Evolutionary conservation across 2,329 filamentous ascomycete species (phyloP), one percentile per base, ranked within the genome.

Genomic region (Pseudocercospora macadamiae): DNA sequence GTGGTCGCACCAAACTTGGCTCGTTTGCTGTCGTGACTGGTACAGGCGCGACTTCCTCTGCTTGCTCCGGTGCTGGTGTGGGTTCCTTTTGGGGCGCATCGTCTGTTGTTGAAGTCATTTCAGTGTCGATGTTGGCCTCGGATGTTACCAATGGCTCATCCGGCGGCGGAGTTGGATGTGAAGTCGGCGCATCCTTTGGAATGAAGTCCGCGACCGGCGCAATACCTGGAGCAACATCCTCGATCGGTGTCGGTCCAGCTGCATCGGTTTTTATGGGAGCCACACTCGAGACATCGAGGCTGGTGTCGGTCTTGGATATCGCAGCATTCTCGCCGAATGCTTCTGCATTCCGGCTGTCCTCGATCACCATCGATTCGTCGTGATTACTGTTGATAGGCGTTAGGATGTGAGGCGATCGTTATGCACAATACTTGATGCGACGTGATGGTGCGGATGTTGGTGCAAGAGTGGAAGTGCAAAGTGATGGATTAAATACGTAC

Each of bases 1-100:
- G 87, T 65, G 88, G 89, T 9, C 91, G 86, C 1, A 90, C 82
- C 25, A 68, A 53, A 44, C 66, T 68, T 10, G 89, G 71, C 75
- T 93, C 93, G 3, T 73, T 72, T 3, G 64, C 51, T 47, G 68
- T 60, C 54, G 55, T 54, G 25, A 53, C 60, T 49, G 56, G 60
- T 8, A 53, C 59, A 18, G 56, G 44, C n/a, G 55, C 37, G 9
- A 62, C 51, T 32, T 54, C 55, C 14, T 28, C 30, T 25, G 23
- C 30, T 12, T 47, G 47, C 18, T 59, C 59, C 12, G 55, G 54
- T n/a, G 52, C 47, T 26, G 68, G 47, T 12, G 45, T 39, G 9
- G 54, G 34, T 9, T 55, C 48, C 4, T 58, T 32, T 16, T 54
- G 51, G 6, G 62, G 55, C 32, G 55, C 47, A 19, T 62, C 64